phyloP scores from a whole-genome alignment of 2,329 filamentous ascomycete genomes.

The Sphaerostilbella broomeana region DNA sequence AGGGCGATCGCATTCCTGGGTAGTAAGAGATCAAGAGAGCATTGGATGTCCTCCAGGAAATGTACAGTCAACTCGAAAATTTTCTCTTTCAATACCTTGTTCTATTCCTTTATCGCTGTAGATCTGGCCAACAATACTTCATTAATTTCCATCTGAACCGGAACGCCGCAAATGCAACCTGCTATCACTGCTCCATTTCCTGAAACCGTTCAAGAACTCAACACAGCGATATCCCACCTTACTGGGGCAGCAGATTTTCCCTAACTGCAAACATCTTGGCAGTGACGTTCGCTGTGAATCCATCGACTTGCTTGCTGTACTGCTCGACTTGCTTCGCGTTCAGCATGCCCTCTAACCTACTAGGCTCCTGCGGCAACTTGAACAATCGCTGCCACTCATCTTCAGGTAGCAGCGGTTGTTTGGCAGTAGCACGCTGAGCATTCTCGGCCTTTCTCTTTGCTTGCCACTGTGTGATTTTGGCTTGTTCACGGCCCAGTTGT shows the following conservation, averaged over 20 bases:
- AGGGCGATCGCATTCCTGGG: too few species aligned
- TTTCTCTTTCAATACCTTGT: slow-evolving; percentile 8
- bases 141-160: slow-evolving; percentile 34
- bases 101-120: slow-evolving; percentile 25
- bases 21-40: too few species aligned
- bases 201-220: slow-evolving; percentile 7
- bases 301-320: slow-evolving; percentile 94
- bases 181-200: slow-evolving; percentile 19
- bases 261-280: slow-evolving; percentile 98
- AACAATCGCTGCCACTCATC: slow-evolving; percentile 98
- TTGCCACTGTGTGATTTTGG: slow-evolving; percentile 96
- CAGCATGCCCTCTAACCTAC: slow-evolving; percentile 84
- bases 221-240: slow-evolving; percentile 14
- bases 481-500: slow-evolving; percentile 85
- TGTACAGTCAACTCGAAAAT: too few species aligned
- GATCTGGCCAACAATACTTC: slow-evolving; percentile 31
- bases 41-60: too few species aligned
- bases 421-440: slow-evolving; percentile 71
- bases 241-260: slow-evolving; percentile 57
- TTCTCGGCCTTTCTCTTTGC: slow-evolving; percentile 96
- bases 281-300: slow-evolving; percentile 84
- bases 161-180: slow-evolving; percentile 37
- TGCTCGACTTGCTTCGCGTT: slow-evolving; percentile 96
- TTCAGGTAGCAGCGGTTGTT: slow-evolving; percentile 84
- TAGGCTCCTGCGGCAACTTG: slow-evolving; percentile 94